Evolutionary conservation across 208 protist genomes (phyloP), one percentile per base, ranked within the genome.

Genomic region (Wallacemonas sp.): DNA sequence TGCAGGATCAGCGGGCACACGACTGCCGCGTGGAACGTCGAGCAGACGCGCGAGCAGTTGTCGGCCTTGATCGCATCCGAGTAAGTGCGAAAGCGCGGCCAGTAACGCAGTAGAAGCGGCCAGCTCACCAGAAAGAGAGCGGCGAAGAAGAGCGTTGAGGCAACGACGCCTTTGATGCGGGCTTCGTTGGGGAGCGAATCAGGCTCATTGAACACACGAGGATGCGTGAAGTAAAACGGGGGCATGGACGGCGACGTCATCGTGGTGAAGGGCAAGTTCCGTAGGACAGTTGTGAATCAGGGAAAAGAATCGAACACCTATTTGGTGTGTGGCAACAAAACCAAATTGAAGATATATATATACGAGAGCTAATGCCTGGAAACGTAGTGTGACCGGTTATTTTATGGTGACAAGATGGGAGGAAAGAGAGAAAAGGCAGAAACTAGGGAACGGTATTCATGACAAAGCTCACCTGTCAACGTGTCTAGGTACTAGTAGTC

Each of bases 31-130:
- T 82, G 76, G 9, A 87, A 32, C 4, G 69, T 72, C 0, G 80
- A 87, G 34, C 67, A 70, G n/a, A 79, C 64, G 11, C 76, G 72
- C 8, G 76, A 80, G 36, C 60, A 63, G 57, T 80, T 64, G 60
- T 87, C 80, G 11, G 66, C 69, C 32, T 80, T 57, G 32, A 70
- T 60, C 0, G 34, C 24, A 9, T 55, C 12, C 5, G 44, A 27
- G 23, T 76, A 69, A 5, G n/a, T 61, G 21, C 48, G 44, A 58
- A 87, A 82, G 16, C 57, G 54, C 8, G 49, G 41, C 56, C 68
- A 82, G 34, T 74, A 74, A 3, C 27, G 26, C 29, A 61, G 36
- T 2, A 82, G 56, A 0, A 82, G 17, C 0, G 43, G 55, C 76
- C 80, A 80, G 1, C 41, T 39, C 16, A 52, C 34, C 16, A 63